phyloP scores from a whole-genome alignment of 352 stramenopile species.

The Globisporangium nodosum region DNA sequence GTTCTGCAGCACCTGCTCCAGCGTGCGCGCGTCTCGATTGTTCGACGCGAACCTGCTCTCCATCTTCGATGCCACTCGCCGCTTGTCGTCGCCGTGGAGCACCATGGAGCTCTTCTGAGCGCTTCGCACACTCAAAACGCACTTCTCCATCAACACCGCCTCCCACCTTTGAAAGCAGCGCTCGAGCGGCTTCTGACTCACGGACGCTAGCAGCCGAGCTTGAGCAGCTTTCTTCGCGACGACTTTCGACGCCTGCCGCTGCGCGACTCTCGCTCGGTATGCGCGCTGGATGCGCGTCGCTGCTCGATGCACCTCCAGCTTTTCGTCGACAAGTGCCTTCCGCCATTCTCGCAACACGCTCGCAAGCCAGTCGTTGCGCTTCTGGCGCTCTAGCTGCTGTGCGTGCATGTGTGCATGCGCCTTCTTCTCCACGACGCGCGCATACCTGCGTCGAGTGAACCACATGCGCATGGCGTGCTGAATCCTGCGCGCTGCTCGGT shows the following conservation, averaged over 20 bases:
- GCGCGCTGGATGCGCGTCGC: conserved; percentile 41
- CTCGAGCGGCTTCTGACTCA: conserved; percentile 50
- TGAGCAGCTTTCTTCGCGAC: conserved; percentile 50
- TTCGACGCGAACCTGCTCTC: conserved; percentile 9
- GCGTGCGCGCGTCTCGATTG: conserved; percentile 15
- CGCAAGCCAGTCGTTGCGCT: conserved; percentile 10
- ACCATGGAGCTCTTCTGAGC: conserved; percentile 10
- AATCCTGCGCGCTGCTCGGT: conserved; percentile 39
- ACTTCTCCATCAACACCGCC: conserved; percentile 38
- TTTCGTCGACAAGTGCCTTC: conserved; percentile 8
- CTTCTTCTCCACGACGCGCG: conserved; percentile 32
- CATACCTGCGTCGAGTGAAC: conserved; percentile 39
- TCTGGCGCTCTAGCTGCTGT: conserved; percentile 9
- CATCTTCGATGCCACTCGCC: conserved; percentile 10
- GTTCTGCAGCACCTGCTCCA: conserved; percentile 41
- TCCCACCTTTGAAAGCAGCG: conserved; percentile 62
- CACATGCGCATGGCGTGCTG: conserved; percentile 36
- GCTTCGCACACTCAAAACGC: conserved; percentile 31
- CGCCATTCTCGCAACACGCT: conserved; percentile 24
- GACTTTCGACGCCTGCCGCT: conserved; percentile 29
- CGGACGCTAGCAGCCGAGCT: conserved; percentile 31
- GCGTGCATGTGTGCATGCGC: conserved; percentile 10
- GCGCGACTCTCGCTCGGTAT: conserved; percentile 37
- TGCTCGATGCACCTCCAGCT: conserved; percentile 18
- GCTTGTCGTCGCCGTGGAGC: conserved; percentile 10